A percentile compares a stretch with the other conserved stretches of the same genome.
Conservation (phyloP, 208 protist genomes). For the Leishmania major region DNA sequence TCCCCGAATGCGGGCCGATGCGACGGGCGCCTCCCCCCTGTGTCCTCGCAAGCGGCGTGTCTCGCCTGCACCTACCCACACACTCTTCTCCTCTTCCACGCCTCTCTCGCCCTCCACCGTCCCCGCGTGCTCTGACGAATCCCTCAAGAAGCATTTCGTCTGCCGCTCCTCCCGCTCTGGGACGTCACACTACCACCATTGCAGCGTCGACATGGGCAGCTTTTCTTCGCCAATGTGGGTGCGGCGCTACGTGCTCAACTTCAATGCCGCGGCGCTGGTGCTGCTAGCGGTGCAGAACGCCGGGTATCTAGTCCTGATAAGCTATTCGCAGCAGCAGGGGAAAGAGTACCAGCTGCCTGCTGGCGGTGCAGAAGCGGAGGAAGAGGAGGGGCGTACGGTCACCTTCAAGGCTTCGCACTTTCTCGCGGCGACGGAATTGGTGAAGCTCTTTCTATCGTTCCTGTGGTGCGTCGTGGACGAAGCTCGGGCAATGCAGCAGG, state of each 20-base stretch:
- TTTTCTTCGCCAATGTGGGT: not conserved
- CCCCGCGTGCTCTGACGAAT: not conserved
- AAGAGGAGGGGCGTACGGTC: not conserved
- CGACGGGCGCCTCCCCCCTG: not conserved
- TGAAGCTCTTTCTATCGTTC: slow-evolving; percentile 7
- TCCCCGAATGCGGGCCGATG: not conserved
- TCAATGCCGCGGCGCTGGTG: slow-evolving; percentile 10
- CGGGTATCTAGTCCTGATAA: slow-evolving; percentile 19
- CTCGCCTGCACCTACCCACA: not conserved
- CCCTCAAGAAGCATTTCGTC: not conserved
- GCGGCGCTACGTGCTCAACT: slow-evolving; percentile 9
- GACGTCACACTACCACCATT: not conserved
- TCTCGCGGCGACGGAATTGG: slow-evolving; percentile 10
- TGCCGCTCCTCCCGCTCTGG: not conserved
- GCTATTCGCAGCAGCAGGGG: slow-evolving; percentile 7
- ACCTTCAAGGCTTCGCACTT: slow-evolving; percentile 11
- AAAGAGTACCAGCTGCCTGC: not conserved
- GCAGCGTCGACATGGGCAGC: not conserved
- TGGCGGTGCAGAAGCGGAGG: not conserved
- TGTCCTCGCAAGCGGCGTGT: not conserved
- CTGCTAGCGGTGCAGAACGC: slow-evolving; percentile 27
- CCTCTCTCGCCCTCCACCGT: not conserved
- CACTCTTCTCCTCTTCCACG: not conserved
- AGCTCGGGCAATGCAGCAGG: slow-evolving; percentile 8
- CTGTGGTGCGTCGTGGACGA: slow-evolving; percentile 24